Percentiles rank a stretch among this genome's conserved stretches.
Conservation (phyloP, 305 asterid species). For the Fraxinus dipetala region DNA sequence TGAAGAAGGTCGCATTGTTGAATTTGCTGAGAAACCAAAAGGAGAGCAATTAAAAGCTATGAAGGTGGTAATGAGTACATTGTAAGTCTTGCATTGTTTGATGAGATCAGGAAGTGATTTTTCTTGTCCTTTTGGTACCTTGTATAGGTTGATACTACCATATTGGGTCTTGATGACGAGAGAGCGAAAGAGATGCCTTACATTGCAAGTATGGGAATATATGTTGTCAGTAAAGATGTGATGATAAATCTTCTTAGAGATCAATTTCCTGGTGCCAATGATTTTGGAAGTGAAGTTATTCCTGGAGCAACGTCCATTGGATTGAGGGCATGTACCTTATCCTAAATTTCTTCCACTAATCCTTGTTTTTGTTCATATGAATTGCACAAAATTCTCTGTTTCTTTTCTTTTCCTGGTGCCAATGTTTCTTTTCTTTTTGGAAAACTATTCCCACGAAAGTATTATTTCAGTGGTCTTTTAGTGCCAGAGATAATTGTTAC, state of each 20-base stretch:
- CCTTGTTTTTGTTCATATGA: neutral
- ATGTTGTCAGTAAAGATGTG: slow-evolving; percentile 85
- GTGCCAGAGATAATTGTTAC: slow-evolving; percentile 20
- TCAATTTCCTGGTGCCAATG: slow-evolving; percentile 84
- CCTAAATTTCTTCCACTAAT: slow-evolving; percentile 14
- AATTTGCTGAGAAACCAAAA: slow-evolving; percentile 90
- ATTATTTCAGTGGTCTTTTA: neutral
- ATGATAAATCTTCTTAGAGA: slow-evolving; percentile 69
- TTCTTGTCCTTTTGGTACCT: slow-evolving; percentile 1
- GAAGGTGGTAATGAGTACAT: slow-evolving; percentile 45
- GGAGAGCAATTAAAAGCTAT: slow-evolving; percentile 84
- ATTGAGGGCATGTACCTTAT: slow-evolving; percentile 51
- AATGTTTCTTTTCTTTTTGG: neutral
- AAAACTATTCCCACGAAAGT: slow-evolving; percentile 10
- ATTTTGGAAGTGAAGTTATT: slow-evolving; percentile 94
- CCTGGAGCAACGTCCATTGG: slow-evolving; percentile 87
- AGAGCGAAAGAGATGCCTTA: slow-evolving; percentile 91
- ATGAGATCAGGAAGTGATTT: slow-evolving; percentile 13
- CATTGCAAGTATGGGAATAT: slow-evolving; percentile 95
- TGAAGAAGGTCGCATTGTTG: slow-evolving; percentile 81
- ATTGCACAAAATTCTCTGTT: neutral
- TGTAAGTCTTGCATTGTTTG: neutral
- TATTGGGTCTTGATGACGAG: slow-evolving; percentile 83
- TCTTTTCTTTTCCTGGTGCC: neutral
- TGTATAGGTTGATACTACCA: slow-evolving; percentile 81